Evolutionary conservation across 2,329 filamentous ascomycete genomes (phyloP).

Genomic region (Pseudogymnoascus sp.): DNA sequence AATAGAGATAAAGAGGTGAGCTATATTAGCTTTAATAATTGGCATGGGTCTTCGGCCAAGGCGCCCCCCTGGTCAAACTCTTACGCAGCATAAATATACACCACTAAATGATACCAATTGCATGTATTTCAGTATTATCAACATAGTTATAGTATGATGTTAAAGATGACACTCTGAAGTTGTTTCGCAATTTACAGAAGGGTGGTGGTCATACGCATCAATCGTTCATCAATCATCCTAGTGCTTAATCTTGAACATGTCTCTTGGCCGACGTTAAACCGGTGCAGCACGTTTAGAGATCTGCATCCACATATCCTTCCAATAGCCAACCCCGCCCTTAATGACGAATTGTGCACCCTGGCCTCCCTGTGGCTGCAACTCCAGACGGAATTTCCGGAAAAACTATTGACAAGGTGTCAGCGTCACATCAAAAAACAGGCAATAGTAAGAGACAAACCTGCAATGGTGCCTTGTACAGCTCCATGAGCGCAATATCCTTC

Average conservation of each 20-base stretch:
- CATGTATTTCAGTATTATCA: not conserved
- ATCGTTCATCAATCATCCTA: not conserved
- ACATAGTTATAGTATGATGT: not conserved
- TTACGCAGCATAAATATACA: not conserved
- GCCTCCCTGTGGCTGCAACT: constrained; percentile 24
- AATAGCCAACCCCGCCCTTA: constrained; percentile 37
- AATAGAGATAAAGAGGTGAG: too few species aligned
- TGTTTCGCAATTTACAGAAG: not conserved
- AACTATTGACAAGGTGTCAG: constrained; percentile 28
- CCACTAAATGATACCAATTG: not conserved
- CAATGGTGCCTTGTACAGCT: constrained; percentile 41
- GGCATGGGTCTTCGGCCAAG: too few species aligned
- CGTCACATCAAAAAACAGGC: not conserved
- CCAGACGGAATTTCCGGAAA: constrained; percentile 33
- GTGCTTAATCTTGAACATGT: not conserved
- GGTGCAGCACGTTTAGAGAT: constrained; percentile 18
- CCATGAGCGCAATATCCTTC: constrained; percentile 44
- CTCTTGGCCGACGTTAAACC: not conserved
- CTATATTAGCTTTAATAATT: too few species aligned
- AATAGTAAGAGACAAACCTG: constrained; percentile 15
- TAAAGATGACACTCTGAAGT: not conserved
- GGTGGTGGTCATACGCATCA: not conserved
- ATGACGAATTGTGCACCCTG: constrained; percentile 31
- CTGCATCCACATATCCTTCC: constrained; percentile 34
- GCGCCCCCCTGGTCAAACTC: not conserved